These are phyloP conservation scores for Cryptosporidium tyzzeri DNA, from an alignment of 169 alveolate species.

Conservation along the genomic window DNA sequence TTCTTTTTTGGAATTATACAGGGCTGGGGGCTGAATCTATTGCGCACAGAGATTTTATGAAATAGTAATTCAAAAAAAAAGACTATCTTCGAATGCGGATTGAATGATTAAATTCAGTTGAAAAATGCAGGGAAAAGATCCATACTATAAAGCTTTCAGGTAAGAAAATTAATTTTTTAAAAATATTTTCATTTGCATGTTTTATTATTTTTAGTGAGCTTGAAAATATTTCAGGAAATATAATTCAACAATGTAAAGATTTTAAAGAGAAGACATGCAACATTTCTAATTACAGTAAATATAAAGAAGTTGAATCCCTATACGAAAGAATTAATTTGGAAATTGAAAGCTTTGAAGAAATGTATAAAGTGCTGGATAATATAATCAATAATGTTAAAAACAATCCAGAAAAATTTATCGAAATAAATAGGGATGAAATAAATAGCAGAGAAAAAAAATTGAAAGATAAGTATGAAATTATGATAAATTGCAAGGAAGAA, in stretches of 20 bases:
- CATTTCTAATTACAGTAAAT: background rate
- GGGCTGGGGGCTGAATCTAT: background rate
- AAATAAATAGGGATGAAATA: conserved; percentile 42
- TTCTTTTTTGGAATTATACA: background rate
- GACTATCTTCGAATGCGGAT: background rate
- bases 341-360: conserved; percentile 16
- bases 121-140: conserved; percentile 25
- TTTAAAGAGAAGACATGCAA: background rate
- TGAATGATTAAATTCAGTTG: background rate
- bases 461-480: background rate
- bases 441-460: conserved; percentile 23
- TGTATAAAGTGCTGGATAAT: conserved; percentile 13
- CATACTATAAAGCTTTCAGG: conserved; percentile 60
- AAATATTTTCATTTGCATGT: background rate
- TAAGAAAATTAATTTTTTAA: conserved; percentile 11
- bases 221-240: conserved; percentile 15
- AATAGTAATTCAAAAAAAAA: background rate
- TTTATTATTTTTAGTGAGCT: conserved; percentile 31
- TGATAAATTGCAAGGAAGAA: conserved; percentile 22
- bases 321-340: background rate
- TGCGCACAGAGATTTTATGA: background rate
- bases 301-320: background rate
- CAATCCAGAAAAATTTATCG: conserved; percentile 33
- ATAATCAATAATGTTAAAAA: background rate
- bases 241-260: conserved; percentile 3